Conservation (phyloP, 176 grass and related monocot genomes). For the Rhipidocladum racemiflorum region DNA sequence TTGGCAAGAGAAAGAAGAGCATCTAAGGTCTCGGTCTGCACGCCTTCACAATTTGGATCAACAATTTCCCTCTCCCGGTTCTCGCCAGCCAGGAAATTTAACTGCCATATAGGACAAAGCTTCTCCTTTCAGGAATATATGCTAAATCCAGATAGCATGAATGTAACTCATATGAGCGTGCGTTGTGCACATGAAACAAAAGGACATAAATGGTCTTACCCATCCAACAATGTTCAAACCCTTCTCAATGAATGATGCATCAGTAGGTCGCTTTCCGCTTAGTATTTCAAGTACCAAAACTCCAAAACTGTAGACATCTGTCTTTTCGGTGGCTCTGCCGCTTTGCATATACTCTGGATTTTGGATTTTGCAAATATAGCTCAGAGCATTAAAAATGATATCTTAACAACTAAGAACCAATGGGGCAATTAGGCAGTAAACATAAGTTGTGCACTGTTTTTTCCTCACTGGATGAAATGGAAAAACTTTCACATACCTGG, state of each 20-base stretch:
- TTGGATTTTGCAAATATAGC: constrained; percentile 18
- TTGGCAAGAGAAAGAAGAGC: constrained; percentile 90
- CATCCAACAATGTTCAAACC: constrained; percentile 99
- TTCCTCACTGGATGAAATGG: not conserved
- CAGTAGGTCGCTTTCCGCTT: constrained; percentile 87
- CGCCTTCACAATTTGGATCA: constrained; percentile 78
- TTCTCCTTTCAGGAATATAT: not conserved
- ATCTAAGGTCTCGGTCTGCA: constrained; percentile 83
- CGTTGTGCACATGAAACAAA: not conserved
- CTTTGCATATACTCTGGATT: constrained; percentile 95
- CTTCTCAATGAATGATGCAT: constrained; percentile 96
- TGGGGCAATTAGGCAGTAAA: not conserved
- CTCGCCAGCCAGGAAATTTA: constrained; percentile 82
- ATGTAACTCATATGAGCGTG: not conserved
- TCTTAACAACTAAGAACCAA: not conserved
- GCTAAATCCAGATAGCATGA: not conserved
- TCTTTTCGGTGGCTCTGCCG: constrained; percentile 96
- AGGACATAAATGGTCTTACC: constrained; percentile 48
- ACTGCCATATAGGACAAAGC: constrained; percentile 44
- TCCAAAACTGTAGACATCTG: constrained; percentile 96
- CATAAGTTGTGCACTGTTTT: not conserved
- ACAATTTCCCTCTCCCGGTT: constrained; percentile 83
- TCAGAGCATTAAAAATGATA: constrained; percentile 11
- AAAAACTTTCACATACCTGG: constrained; percentile 59
- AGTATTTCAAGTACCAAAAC: constrained; percentile 95